Base-by-base conservation (phyloP, 495 filamentous ascomycete genomes). In the Aspergillus sclerotioniger region DNA sequence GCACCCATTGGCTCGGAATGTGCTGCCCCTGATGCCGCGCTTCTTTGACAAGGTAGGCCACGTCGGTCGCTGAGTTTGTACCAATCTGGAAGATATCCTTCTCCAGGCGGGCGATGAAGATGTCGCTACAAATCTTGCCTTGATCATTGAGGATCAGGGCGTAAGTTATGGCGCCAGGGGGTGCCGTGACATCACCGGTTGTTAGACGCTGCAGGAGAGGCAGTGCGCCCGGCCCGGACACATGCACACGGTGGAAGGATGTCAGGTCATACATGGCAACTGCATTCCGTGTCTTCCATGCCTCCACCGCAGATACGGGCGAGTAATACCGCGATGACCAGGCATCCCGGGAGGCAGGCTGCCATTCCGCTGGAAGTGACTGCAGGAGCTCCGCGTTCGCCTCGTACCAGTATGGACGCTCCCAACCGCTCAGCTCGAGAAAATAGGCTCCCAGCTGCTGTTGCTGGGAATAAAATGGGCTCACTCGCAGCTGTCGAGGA, bases 181-280 rank as follows among this genome's bases (percentile, higher is more conserved):
- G 67, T 10, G 65, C 60, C 28, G 66, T 55, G 31, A 81, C 62
- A 46, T 80, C 71, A 35, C 63, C 65, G 0, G 79, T 82, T 8
- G 67, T 74, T n/a, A 81, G 59, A 17, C 71, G 68, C 44, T 80
- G 75, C 29, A 82, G 71, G 20, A 82, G 62, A 33, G 64, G 37
- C 7, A 71, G 58, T 15, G 78, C 74, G 0, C 77, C 78, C 6
- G 79, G 76, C 7, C 79, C 79, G 6, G 66, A 68, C 9, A 82
- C 68, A 10, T 79, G 73, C 13, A 82, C 73, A 2, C 78, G 67
- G 31, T 76, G 76, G 49, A 80, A 74, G n/a, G 79, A 72, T 29
- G 76, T 80, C 76, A 81, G 74, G 53, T 82, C 79, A 57, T 77
- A 82, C 76, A 82, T 79, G 8, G 77, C 78, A 2, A 80, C 77